Evolutionary conservation across 1,284 basidiomycete genomes (phyloP), one percentile per base, ranked within the genome.

Genomic region (Leccinum laetum): DNA sequence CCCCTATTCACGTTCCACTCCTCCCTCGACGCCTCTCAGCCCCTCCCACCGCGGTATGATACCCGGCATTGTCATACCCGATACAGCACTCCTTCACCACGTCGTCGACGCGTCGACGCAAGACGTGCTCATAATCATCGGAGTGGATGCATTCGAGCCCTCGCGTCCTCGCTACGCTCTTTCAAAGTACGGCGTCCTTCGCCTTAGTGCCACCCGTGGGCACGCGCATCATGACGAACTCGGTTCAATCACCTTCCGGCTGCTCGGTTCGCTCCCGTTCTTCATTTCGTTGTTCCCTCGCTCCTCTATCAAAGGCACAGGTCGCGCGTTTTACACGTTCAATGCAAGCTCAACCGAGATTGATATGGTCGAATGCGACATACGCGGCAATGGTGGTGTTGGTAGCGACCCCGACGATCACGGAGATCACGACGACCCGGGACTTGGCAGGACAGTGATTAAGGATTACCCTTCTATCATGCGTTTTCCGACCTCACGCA

Each of bases 341-440:
- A 32, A 58, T 8, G 32, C 57, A 4, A 6, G 49, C 2, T 14
- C 32, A 4, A 39, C 14, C 11, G 58, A 59, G 11, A 10, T 72
- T 14, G 32, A 63, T 13, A 65, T 32, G 24, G 21, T 73, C n/a
- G 69, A 73, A 57, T 71, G 66, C 29, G 61, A 70, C 49, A 24
- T 71, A 2, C 60, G 21, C 35, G 26, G 49, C 2, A 14, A 26
- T 3, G 58, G 16, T 16, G 11, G 7, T 5, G 7, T 13, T 1
- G 35, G 44, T 0, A 57, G 14, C 10, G 18, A 49, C 4, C 21
- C 18, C 6, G 21, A 52, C 6, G 13, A 21, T 6, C 11, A 13
- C 32, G 7, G 55, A 58, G 32, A 35, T 57, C 26, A 18, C n/a
- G 16, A 57, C n/a, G n/a, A 13, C 10, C n/a, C 8, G n/a, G 55